Evolutionary conservation across 169 alveolate species (phyloP), one percentile per base, ranked within the genome.

Genomic region (Ichthyophthirius multifiliis): DNA sequence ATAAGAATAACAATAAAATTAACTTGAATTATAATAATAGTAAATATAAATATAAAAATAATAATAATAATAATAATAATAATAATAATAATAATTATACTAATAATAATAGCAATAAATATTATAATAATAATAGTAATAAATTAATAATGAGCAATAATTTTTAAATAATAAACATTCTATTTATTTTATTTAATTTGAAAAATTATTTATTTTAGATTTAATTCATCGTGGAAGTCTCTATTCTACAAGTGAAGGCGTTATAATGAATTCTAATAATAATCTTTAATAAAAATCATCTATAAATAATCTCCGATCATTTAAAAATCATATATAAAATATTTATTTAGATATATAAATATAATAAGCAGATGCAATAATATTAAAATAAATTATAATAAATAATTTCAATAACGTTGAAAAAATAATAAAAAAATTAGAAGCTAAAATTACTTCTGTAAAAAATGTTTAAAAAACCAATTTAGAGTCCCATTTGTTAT

Each of bases 201-300:
- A 55, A 55, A 55, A 39, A 55, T 27, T 55, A 20, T 27, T 55
- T 20, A 55, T 55, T 7, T 20, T 55, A 27, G 71, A 55, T 27
- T 55, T 55, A 3, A 34, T 55, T 3, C 71, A 55, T 55, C 23
- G 71, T 27, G 71, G 71, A 5, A 55, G 16, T 27, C 23, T 27
- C 71, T 55, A 55, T n/a, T 27, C 71, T 10, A 55, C 71, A 55
- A 55, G 71, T 27, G 71, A 55, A 55, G 71, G 43, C 0, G 71
- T 55, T 18, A 55, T 55, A 10, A 2, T 55, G 13, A 55, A 55
- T 55, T 27, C 43, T 27, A 55, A 55, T 7, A 16, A n/a, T n/a
- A n/a, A n/a, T n/a, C n/a, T n/a, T n/a, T n/a, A n/a, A n/a, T n/a
- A n/a, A n/a, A n/a, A n/a, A n/a, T n/a, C n/a, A n/a, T n/a, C n/a